Evolutionary conservation across 2,329 filamentous ascomycete genomes (phyloP), one percentile per base, ranked within the genome.

Genomic region (Exophiala sp.): DNA sequence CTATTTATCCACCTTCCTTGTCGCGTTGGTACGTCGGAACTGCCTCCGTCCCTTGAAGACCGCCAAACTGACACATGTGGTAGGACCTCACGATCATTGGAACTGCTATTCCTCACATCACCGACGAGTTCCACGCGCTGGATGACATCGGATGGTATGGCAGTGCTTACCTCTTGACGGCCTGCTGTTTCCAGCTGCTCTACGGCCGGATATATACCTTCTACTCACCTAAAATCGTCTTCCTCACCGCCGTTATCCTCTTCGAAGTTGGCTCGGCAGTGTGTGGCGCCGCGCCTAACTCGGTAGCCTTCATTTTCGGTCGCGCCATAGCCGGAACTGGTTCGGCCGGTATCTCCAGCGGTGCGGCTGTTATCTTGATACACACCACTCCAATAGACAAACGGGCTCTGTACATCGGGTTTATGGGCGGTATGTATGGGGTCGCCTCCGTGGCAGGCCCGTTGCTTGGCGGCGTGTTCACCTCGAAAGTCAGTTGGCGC

Each of bases 331-430:
- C 61, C 29, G 66, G 66, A 1, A 34, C 64, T 19, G 66, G 66
- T 1, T 60, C 54, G 30, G 63, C 64, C 7, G 66, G 66, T 11
- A 56, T 68, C 13, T 39, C 58, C 3, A 58, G 58, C 8, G 77
- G 77, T 44, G 66, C 66, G 1, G 76, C 72, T 65, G 73, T 73
- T 2, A 60, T 68, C 19, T 42, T 63, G 13, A 58, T 59, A 7
- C 55, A 62, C n/a, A 59, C 21, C 61, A 68, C 52, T 59, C 65
- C 57, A 16, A 63, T 66, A 0, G 37, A 58, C n/a, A 59, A 65
- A 39, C 58, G 68, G 37, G 63, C 70, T 2, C 56, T 65, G 2
- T 66, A 64, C 40, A 62, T 65, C 13, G 66, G 61, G 8, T 55
- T 59, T 16, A 70, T 22, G 60, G 60, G 58, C 13, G 54, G 57